phyloP scores from a whole-genome alignment of 495 filamentous ascomycete species.

The Aspergillus egyptiacus region DNA sequence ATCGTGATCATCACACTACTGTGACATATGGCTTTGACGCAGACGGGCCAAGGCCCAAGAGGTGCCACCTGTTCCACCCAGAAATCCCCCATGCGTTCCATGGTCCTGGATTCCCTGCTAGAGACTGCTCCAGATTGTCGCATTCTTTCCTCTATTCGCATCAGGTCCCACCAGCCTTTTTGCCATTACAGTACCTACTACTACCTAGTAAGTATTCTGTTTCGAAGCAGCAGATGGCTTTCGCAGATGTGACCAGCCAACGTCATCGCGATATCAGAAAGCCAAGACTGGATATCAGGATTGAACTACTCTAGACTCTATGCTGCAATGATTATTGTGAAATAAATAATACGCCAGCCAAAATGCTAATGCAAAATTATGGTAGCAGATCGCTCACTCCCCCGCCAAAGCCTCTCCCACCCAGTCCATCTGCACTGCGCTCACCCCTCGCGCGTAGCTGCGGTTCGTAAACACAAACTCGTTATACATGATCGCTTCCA shows the following conservation, averaged over 20 bases:
- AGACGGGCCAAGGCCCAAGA: slow-evolving; percentile 2
- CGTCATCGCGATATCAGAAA: slow-evolving; percentile 7
- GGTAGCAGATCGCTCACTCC: not conserved
- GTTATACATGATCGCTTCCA: slow-evolving; percentile 91
- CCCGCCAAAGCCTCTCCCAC: slow-evolving; percentile 61
- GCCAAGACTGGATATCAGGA: not conserved
- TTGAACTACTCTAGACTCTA: too few relatives aligned
- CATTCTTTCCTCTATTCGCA: too few relatives aligned
- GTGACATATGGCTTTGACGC: not conserved
- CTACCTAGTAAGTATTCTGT: too few relatives aligned
- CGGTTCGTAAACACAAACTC: slow-evolving; percentile 93
- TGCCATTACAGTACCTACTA: too few relatives aligned
- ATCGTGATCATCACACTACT: not conserved
- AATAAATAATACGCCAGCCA: not conserved
- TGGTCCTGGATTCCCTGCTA: too few relatives aligned
- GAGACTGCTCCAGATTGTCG: too few relatives aligned
- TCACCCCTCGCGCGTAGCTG: slow-evolving; percentile 86
- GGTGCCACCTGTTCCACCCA: not conserved
- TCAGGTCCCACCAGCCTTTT: too few relatives aligned
- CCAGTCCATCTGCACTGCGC: slow-evolving; percentile 83
- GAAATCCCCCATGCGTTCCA: too few relatives aligned
- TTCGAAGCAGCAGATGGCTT: not conserved
- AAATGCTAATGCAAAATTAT: slow-evolving; percentile 5
- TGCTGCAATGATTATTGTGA: not conserved
- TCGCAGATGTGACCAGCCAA: not conserved